Base-by-base conservation (phyloP, 1,139 yeast genomes). In the Suhomyces bribrorum region DNA sequence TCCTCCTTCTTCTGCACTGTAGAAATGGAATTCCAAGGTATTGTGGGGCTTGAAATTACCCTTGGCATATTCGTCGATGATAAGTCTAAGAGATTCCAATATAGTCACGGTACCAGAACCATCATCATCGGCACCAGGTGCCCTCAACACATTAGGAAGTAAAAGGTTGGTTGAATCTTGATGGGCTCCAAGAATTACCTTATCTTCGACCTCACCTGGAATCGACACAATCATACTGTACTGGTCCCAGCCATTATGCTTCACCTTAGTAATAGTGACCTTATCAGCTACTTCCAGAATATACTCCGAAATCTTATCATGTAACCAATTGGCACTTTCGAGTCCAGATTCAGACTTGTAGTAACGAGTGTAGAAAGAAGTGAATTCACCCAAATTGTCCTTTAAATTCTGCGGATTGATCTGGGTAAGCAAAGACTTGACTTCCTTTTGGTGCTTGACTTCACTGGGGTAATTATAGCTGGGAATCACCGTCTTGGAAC, bases 101-200 rank as follows among this genome's bases (percentile, higher is more conserved):
- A 77, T 75, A 3, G 96, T 85, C 6, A 84, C 82, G 3, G 90
- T 83, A 7, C 97, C 97, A 4, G 92, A 81, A 1, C 96, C 96
- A 59, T 90, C 88, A 54, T 90, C 98, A 59, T 90, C 97, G 4
- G 96, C 97, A 5, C 97, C 98, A 1, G 97, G 97, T 0, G 97
- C 89, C 32, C 79, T 74, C 50, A 84, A 56, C 14, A 81, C 45
- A 34, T 69, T 71, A n/a, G 96, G 96, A 43, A 86, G 72, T 36
- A 86, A 50, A 44, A 87, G 68, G 57, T 88, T 89, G 46, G 81
- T 75, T 2, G 96, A 85, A 58, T 90, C 98, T 56, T 85, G 87
- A 63, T 92, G 97, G 17, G 96, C 85, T 0, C 97, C 97, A 20
- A 90, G 77, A 14, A 90, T 79, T 3, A 90, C 83, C 35, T 64